Evolutionary conservation across 2,329 filamentous ascomycete genomes (phyloP).

Genomic region (Ophiocordyceps unilateralis): DNA sequence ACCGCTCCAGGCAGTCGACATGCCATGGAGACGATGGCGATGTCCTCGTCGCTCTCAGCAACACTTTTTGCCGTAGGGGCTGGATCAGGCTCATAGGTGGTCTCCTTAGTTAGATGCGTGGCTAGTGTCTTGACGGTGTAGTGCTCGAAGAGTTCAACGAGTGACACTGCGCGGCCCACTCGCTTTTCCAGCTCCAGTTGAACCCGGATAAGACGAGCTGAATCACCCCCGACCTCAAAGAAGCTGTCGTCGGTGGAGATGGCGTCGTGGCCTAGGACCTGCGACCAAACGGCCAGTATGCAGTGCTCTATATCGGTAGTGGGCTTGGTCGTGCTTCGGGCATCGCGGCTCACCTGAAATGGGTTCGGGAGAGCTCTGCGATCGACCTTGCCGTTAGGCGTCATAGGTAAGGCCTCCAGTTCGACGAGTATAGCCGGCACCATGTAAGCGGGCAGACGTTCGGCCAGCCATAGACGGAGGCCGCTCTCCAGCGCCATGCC

Average conservation of each 20-base stretch:
- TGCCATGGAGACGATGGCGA: conserved; percentile 23
- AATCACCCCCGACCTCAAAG: conserved; percentile 8
- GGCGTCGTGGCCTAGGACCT: conserved; percentile 5
- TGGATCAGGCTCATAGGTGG: too few species aligned
- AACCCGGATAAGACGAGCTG: conserved; percentile 4
- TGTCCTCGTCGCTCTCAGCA: conserved; percentile 3
- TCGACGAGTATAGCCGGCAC: conserved; percentile 5
- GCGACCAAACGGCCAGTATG: conserved; percentile 5
- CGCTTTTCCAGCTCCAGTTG: conserved; percentile 4
- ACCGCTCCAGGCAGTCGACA: conserved; percentile 20
- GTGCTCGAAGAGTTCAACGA: conserved; percentile 5
- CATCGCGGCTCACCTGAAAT: neutral
- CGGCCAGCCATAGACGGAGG: conserved; percentile 2
- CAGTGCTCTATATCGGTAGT: conserved; percentile 3
- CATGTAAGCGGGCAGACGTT: conserved; percentile 4
- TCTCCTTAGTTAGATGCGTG: too few species aligned
- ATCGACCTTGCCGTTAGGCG: conserved; percentile 6
- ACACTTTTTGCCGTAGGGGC: too few species aligned
- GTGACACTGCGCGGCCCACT: conserved; percentile 2
- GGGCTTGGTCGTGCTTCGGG: too few species aligned
- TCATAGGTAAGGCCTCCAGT: conserved; percentile 4
- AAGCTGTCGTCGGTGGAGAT: conserved; percentile 7
- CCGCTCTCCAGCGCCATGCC: conserved; percentile 1
- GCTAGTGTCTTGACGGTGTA: conserved; percentile 5
- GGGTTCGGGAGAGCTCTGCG: conserved; percentile 6